Conservation (phyloP, 805 yeast species). For the Nakazawaea ambrosiae region DNA sequence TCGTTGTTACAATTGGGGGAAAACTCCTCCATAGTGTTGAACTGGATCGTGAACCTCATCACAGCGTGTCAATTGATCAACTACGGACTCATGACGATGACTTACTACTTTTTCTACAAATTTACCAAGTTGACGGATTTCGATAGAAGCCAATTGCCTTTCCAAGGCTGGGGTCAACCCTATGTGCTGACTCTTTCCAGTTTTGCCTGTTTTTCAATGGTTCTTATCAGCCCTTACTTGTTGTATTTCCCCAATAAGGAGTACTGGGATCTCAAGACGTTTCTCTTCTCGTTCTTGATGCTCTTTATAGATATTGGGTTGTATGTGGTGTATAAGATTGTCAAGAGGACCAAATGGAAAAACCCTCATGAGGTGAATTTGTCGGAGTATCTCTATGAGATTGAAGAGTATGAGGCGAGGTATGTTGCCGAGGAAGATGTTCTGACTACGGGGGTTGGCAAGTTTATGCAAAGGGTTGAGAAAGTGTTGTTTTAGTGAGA, state of each 20-base stretch:
- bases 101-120: constrained; percentile 36
- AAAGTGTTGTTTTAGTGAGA: constrained; percentile 2
- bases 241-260: constrained; percentile 57
- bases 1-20: constrained; percentile 49
- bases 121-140: constrained; percentile 39
- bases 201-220: constrained; percentile 40
- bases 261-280: constrained; percentile 54
- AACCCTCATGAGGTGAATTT: constrained; percentile 45
- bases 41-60: constrained; percentile 39
- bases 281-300: constrained; percentile 69
- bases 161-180: constrained; percentile 55
- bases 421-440: not conserved
- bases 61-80: constrained; percentile 41
- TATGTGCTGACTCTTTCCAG: constrained; percentile 45
- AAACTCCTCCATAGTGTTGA: constrained; percentile 26
- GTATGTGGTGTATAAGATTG: constrained; percentile 43
- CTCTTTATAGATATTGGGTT: constrained; percentile 47
- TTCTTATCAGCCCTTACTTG: constrained; percentile 59
- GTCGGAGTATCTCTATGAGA: constrained; percentile 44
- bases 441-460: not conserved
- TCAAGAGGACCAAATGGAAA: constrained; percentile 40
- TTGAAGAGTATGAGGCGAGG: constrained; percentile 48
- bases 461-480: not conserved
- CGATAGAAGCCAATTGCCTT: constrained; percentile 38
- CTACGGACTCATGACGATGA: constrained; percentile 36